phyloP scores from a whole-genome alignment of 345 rosid genomes.

The Melaleuca quinquenervia region DNA sequence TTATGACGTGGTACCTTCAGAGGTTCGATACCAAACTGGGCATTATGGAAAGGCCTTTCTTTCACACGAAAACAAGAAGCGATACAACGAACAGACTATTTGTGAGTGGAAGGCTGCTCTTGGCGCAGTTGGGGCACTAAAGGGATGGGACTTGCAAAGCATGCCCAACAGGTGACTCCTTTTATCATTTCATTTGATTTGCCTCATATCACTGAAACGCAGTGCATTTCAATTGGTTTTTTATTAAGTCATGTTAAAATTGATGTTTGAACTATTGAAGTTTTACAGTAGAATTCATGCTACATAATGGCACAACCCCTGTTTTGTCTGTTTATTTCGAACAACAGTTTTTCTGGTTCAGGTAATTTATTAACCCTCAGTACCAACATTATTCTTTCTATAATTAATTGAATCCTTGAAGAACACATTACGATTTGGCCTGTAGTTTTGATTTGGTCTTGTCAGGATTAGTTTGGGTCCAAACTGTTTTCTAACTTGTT shows the following conservation, averaged over 20 bases:
- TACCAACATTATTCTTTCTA: too few species aligned
- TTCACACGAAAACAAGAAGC: fast-evolving
- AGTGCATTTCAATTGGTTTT: too few species aligned
- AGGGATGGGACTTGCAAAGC: neutral
- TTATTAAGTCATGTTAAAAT: neutral
- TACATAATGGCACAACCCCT: neutral
- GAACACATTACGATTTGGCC: too few species aligned
- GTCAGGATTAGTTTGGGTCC: neutral
- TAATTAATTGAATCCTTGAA: too few species aligned
- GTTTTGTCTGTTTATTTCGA: neutral
- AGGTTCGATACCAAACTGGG: neutral
- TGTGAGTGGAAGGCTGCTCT: neutral
- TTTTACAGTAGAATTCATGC: neutral
- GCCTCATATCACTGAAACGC: too few species aligned
- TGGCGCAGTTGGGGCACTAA: neutral
- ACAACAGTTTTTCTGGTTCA: too few species aligned
- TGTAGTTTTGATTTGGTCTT: neutral
- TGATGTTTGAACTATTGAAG: too few species aligned
- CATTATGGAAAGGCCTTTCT: fast-evolving
- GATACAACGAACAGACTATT: fast-evolving
- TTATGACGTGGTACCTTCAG: neutral
- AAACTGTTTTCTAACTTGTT: neutral
- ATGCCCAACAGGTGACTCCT: too few species aligned
- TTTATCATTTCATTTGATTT: too few species aligned
- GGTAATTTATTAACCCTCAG: too few species aligned